These are phyloP conservation scores for Hordeum marinum DNA, from an alignment of 176 grass and related monocot genomes.

Conservation along the genomic window DNA sequence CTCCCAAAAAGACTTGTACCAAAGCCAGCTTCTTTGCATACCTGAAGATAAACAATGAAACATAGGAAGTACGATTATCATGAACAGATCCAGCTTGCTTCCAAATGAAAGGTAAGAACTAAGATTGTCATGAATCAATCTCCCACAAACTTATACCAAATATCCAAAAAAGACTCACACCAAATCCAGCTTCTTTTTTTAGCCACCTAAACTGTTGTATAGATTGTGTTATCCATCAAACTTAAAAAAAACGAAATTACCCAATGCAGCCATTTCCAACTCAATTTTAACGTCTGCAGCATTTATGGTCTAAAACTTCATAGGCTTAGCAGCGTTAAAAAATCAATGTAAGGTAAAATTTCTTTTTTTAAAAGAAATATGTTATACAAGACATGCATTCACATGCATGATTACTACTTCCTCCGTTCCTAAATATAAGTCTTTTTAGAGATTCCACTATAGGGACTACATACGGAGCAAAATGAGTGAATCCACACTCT, in stretches of 20 bases:
- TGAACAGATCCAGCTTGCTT: neutral
- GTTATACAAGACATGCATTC: neutral
- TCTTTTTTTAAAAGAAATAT: neutral
- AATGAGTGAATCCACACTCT: too few relatives aligned
- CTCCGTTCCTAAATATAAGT: too few relatives aligned
- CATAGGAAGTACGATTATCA: neutral
- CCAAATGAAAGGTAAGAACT: neutral
- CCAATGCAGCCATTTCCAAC: neutral
- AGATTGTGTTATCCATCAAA: neutral
- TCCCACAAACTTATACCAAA: constrained; percentile 57
- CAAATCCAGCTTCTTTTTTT: constrained; percentile 60
- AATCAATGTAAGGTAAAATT: neutral
- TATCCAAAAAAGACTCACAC: constrained; percentile 68
- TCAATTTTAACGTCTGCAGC: neutral
- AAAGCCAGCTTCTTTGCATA: constrained; percentile 66
- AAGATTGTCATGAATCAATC: constrained; percentile 28
- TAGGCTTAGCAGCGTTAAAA: neutral
- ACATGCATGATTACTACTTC: neutral
- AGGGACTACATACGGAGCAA: too few relatives aligned
- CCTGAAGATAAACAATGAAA: constrained; percentile 31
- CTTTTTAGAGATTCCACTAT: too few relatives aligned
- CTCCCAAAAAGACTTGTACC: constrained; percentile 77
- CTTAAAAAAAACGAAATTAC: neutral
- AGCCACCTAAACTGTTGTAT: neutral
- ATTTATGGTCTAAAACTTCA: neutral